phyloP scores from a whole-genome alignment of 139 green algal genomes.

The Mychonastes homosphaera region DNA sequence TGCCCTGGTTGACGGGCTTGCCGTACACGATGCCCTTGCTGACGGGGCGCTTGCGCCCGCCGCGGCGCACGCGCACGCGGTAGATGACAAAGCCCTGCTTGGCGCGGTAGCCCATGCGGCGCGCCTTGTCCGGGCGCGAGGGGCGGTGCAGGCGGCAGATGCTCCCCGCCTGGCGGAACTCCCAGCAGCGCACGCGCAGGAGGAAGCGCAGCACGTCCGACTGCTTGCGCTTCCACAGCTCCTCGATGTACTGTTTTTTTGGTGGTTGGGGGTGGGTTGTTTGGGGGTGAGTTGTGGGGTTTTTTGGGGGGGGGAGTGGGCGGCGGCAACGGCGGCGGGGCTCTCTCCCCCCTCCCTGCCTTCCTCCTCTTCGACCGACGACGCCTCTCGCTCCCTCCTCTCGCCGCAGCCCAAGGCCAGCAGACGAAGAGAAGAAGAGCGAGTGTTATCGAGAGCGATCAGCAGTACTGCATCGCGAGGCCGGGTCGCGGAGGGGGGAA shows the following conservation, averaged over 20 bases:
- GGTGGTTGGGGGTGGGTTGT: too few species aligned
- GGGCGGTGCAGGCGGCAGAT: slow-evolving; percentile 80
- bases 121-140: slow-evolving; percentile 93
- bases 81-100: slow-evolving; percentile 97
- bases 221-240: slow-evolving; percentile 99
- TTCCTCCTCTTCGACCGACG: too few species aligned
- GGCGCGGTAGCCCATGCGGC: slow-evolving; percentile 93
- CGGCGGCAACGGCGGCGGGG: too few species aligned
- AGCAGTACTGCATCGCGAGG: too few species aligned
- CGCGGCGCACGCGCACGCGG: slow-evolving; percentile 88
- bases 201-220: slow-evolving; percentile 98
- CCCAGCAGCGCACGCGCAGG: slow-evolving; percentile 97
- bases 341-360: too few species aligned
- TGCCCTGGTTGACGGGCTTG: slow-evolving; percentile 95
- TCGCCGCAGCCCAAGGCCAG: too few species aligned
- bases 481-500: too few species aligned
- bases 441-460: too few species aligned
- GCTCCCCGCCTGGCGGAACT: slow-evolving; percentile 92
- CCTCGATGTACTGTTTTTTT: slow-evolving; percentile 99
- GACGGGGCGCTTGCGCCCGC: slow-evolving; percentile 91
- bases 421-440: too few species aligned
- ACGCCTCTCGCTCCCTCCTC: too few species aligned
- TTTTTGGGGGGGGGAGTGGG: too few species aligned
- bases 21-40: slow-evolving; percentile 95
- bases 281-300: too few species aligned